Conservation (phyloP, 306 rosid genomes). For the Corylus avellana region DNA sequence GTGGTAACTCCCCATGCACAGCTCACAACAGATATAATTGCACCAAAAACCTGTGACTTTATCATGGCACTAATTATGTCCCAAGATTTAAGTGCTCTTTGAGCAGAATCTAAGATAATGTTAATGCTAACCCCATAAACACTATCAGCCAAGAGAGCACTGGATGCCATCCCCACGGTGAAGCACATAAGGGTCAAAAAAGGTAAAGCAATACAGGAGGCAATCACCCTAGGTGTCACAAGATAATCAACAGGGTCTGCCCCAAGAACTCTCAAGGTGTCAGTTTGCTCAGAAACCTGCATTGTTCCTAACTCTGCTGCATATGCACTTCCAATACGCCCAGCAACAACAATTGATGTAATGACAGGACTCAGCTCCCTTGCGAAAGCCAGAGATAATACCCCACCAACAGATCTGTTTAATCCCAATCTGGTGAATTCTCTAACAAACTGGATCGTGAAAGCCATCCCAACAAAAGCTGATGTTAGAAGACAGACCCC, state of each 20-base stretch:
- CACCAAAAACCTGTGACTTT: slow-evolving; percentile 90
- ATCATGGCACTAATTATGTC: slow-evolving; percentile 91
- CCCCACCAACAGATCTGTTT: slow-evolving; percentile 95
- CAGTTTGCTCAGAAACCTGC: slow-evolving; percentile 99
- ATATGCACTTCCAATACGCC: slow-evolving; percentile 93
- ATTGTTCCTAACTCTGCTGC: slow-evolving; percentile 98
- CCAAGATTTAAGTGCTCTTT: slow-evolving; percentile 77
- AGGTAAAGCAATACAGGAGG: slow-evolving; percentile 77
- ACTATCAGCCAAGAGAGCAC: slow-evolving; percentile 81
- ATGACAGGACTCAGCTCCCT: slow-evolving; percentile 96
- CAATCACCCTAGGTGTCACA: slow-evolving; percentile 90
- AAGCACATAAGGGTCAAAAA: slow-evolving; percentile 85
- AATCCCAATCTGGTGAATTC: slow-evolving; percentile 90
- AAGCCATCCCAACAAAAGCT: slow-evolving; percentile 98
- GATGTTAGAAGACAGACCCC: slow-evolving; percentile 95
- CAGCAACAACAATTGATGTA: slow-evolving; percentile 90
- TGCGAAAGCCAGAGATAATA: slow-evolving; percentile 88
- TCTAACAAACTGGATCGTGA: slow-evolving; percentile 88
- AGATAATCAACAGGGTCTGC: slow-evolving; percentile 89
- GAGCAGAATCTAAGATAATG: slow-evolving; percentile 91
- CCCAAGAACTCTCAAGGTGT: slow-evolving; percentile 88
- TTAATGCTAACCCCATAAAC: slow-evolving; percentile 88
- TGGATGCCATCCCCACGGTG: slow-evolving; percentile 86
- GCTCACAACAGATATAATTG: slow-evolving; percentile 85
- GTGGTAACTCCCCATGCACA: slow-evolving; percentile 98